Evolutionary conservation across 306 rosid species (phyloP).

Genomic region (Crotalaria pallida): DNA sequence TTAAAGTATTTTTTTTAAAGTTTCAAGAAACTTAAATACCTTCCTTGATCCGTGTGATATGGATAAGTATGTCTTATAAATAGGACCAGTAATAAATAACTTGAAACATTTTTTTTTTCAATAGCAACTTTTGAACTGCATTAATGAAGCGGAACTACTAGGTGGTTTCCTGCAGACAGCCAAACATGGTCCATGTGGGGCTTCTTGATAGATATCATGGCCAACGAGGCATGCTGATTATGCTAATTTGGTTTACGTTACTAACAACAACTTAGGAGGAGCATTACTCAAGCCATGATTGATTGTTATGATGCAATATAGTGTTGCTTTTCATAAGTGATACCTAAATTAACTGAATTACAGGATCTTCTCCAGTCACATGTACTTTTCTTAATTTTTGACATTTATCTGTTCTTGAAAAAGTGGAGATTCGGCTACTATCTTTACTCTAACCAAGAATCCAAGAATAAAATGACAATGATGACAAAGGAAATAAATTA

Average conservation of each 20-base stretch:
- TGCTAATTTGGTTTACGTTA: slow-evolving; percentile 11
- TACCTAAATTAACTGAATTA: background rate
- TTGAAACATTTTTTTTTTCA: background rate
- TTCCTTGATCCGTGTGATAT: no score
- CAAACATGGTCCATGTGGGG: slow-evolving; percentile 37
- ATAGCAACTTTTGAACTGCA: slow-evolving; percentile 4
- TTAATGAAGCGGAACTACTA: slow-evolving; percentile 10
- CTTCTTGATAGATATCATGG: slow-evolving; percentile 8
- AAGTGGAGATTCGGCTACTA: slow-evolving; percentile 9
- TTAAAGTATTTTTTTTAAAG: no score
- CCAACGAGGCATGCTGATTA: slow-evolving; percentile 1
- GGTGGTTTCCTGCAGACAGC: slow-evolving; percentile 12
- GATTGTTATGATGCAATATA: background rate
- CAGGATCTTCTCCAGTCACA: background rate
- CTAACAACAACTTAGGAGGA: background rate
- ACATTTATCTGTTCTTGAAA: slow-evolving; percentile 14
- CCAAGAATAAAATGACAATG: slow-evolving; percentile 15
- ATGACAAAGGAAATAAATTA: background rate
- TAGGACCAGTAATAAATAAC: background rate
- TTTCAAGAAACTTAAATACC: no score
- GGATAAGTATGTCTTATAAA: no score
- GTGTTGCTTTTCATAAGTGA: background rate
- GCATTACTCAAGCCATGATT: slow-evolving; percentile 17
- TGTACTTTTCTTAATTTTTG: background rate
- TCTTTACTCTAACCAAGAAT: background rate